phyloP scores from a whole-genome alignment of 2,329 filamentous ascomycete species.

The Coniochaeta hoffmannii region DNA sequence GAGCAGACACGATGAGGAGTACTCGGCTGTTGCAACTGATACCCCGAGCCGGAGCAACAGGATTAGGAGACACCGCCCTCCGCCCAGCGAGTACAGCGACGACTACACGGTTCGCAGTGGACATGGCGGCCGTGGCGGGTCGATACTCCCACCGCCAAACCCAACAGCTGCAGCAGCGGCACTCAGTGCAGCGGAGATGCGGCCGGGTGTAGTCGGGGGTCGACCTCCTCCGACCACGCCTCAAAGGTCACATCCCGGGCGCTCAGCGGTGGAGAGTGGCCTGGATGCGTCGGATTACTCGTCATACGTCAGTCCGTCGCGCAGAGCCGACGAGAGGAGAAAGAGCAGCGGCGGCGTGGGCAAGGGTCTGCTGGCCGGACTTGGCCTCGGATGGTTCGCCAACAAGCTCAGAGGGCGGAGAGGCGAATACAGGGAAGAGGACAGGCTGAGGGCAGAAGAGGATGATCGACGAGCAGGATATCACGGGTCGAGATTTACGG shows the following conservation, averaged over 20 bases:
- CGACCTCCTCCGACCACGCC: conserved; percentile 34
- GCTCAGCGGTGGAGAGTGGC: conserved; percentile 33
- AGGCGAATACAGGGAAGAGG: conserved; percentile 42
- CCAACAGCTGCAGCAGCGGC: conserved; percentile 28
- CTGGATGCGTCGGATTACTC: conserved; percentile 50
- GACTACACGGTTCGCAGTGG: conserved; percentile 29
- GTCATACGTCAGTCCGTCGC: conserved; percentile 56
- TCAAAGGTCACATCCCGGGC: conserved; percentile 35
- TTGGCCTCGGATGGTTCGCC: conserved; percentile 63
- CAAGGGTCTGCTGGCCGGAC: conserved; percentile 50
- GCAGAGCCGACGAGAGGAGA: conserved; percentile 37
- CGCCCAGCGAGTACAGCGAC: conserved; percentile 36
- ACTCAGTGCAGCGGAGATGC: conserved; percentile 36
- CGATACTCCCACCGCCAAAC: conserved; percentile 37
- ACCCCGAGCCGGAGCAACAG: conserved; percentile 44
- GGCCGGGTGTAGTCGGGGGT: conserved; percentile 21
- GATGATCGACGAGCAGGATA: conserved; percentile 50
- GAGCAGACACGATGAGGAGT: conserved; percentile 43
- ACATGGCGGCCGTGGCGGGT: not conserved
- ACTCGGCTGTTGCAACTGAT: conserved; percentile 55
- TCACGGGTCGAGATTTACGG: conserved; percentile 58
- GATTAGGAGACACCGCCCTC: conserved; percentile 25
- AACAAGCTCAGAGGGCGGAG: conserved; percentile 55
- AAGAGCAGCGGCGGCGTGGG: conserved; percentile 39
- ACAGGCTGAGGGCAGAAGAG: conserved; percentile 37